Conservation (phyloP, 192 early-diverging fungal species). For the Coemansia sp. region DNA sequence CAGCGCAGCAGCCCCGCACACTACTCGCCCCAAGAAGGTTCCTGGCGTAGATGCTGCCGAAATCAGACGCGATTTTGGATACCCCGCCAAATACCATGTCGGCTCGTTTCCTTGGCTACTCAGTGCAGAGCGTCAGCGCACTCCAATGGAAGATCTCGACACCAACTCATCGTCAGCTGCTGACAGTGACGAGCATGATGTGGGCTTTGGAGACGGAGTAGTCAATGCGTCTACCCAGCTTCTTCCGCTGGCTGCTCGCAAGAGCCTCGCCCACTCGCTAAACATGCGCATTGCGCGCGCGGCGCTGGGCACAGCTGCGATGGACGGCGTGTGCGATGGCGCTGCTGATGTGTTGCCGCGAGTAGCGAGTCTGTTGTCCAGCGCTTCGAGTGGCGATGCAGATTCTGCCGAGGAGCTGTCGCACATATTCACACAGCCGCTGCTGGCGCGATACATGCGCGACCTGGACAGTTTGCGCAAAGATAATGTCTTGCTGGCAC, state of each 20-base stretch:
- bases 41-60: neutral
- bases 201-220: neutral
- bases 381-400: constrained; percentile 16
- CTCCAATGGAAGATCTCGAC: constrained; percentile 37
- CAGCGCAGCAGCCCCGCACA: neutral
- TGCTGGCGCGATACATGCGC: constrained; percentile 27
- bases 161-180: neutral
- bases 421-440: constrained; percentile 23
- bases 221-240: constrained; percentile 4
- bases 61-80: constrained; percentile 27
- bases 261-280: constrained; percentile 28
- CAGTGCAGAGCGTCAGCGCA: constrained; percentile 49
- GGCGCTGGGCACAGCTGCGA: constrained; percentile 30
- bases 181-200: neutral
- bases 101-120: constrained; percentile 50
- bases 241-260: constrained; percentile 29
- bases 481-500: constrained; percentile 30
- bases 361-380: constrained; percentile 28
- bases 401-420: constrained; percentile 19
- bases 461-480: constrained; percentile 32
- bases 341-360: constrained; percentile 27
- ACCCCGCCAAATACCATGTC: constrained; percentile 35
- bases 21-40: neutral
- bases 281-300: constrained; percentile 40
- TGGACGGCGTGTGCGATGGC: constrained; percentile 32